These are phyloP conservation scores for Croton setiger DNA, from an alignment of 441 rosid species.

Conservation along the genomic window DNA sequence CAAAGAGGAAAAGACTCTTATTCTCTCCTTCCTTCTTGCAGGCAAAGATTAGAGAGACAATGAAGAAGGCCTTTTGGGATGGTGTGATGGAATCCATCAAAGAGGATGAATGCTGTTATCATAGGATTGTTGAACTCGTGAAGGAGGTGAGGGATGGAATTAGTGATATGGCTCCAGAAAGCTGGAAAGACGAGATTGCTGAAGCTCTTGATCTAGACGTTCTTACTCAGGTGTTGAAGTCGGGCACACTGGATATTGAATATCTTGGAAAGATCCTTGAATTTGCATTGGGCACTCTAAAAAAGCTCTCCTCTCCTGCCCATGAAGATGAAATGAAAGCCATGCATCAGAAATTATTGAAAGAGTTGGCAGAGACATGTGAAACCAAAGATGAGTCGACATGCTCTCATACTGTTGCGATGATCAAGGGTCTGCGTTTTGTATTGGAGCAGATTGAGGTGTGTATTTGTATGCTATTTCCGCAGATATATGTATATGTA, in stretches of 20 bases:
- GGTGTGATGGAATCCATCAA: conserved; percentile 59
- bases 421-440: conserved; percentile 81
- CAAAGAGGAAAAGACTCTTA: conserved; percentile 6
- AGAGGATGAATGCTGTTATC: conserved; percentile 56
- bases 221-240: conserved; percentile 73
- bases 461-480: conserved; percentile 5
- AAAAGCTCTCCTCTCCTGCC: conserved; percentile 78
- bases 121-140: conserved; percentile 67
- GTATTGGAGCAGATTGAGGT: conserved; percentile 91
- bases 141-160: conserved; percentile 88
- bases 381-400: conserved; percentile 44
- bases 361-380: conserved; percentile 59
- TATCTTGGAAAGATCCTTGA: conserved; percentile 82
- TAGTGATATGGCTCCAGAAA: conserved; percentile 72
- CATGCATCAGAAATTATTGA: conserved; percentile 45
- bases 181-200: conserved; percentile 74
- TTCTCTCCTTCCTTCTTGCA: conserved; percentile 25
- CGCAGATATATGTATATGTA: background rate
- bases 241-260: conserved; percentile 61
- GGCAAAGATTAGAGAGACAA: conserved; percentile 64
- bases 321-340: conserved; percentile 62
- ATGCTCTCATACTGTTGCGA: conserved; percentile 49
- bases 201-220: conserved; percentile 76
- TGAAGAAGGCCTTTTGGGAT: conserved; percentile 95
- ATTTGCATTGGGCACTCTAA: conserved; percentile 66